A percentile compares a stretch with the other conserved stretches of the same genome.
Conservation (phyloP, 169 alveolate species). For the Plasmodium malariae region DNA sequence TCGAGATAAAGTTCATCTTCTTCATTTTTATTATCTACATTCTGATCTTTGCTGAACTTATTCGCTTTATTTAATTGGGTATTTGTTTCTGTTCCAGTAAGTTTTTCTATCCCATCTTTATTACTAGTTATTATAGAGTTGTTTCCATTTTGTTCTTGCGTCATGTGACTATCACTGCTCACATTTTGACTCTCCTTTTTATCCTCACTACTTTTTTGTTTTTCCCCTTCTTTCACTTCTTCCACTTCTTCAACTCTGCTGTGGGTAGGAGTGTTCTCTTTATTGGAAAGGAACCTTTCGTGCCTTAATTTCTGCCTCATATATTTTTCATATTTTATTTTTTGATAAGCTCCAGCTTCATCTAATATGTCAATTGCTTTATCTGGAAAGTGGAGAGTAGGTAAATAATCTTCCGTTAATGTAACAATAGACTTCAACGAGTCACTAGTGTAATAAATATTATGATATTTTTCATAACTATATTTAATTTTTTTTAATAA, state of each 20-base stretch:
- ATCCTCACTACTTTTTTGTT: neutral
- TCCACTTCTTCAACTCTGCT: neutral
- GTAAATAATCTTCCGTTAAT: conserved; percentile 82
- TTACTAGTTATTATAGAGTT: neutral
- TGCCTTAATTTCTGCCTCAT: conserved; percentile 23
- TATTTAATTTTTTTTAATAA: conserved; percentile 87
- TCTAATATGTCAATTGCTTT: conserved; percentile 90
- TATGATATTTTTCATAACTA: conserved; percentile 88
- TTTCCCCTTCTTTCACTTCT: no score
- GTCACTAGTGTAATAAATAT: conserved; percentile 83
- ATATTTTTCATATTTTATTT: conserved; percentile 80
- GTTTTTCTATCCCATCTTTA: neutral
- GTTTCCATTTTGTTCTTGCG: neutral
- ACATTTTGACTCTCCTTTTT: neutral
- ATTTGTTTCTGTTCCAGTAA: neutral
- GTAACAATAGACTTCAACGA: conserved; percentile 80
- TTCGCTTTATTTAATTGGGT: neutral
- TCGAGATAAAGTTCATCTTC: neutral
- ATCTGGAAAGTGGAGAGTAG: conserved; percentile 88
- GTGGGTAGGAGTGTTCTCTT: neutral
- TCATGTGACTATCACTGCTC: neutral
- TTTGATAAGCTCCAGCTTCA: conserved; percentile 90
- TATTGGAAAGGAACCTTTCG: neutral
- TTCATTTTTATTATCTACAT: neutral
- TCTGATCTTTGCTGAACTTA: neutral